Base-by-base conservation (phyloP, 306 rosid genomes). In the Adenanthera pavonina region DNA sequence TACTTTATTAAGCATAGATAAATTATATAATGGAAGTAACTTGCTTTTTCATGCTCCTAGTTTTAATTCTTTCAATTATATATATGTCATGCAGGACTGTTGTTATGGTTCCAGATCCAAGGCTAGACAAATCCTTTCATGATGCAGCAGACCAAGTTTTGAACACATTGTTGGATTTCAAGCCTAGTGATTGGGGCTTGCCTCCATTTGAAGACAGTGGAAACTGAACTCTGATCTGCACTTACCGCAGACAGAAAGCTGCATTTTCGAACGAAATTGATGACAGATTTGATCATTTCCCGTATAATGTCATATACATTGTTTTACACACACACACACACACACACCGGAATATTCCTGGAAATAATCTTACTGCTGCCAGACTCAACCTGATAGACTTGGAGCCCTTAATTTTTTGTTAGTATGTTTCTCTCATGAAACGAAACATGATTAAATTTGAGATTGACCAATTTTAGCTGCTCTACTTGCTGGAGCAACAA, bases 61-160 rank as follows among this genome's bases (percentile, higher is more conserved):
- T 78, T 41, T 69, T 81, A 69, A 70, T 51, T 35, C 16, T 43
- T 72, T 36, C 54, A 51, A 35, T 86, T n/a, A n/a, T 56, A 67
- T 25, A 6, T 7, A 46, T 76, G 53, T 16, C 41, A 38, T 85
- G 66, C 90, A 93, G 99, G 99, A 88, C 53, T 43, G 97, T 73
- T 59, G 87, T 92, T 46, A 93, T 95, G 99, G 94, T 95, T 75
- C 98, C 99, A 34, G 98, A 95, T 88, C 92, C 96, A 79, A 95
- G 90, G 79, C 81, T 95, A 82, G 96, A 95, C 84, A 90, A 79
- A 79, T 95, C 92, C 59, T 87, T 77, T 78, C 90, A 80, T 72
- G 87, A 70, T 13, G 72, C 80, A 69, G 98, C 98, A 15, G 95
- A 93, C 78, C 98, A 90, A 83, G 93, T 93, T 80, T 82, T 93